Conservation (phyloP, 768 basidiomycete genomes). For the Mycena vitilis region DNA sequence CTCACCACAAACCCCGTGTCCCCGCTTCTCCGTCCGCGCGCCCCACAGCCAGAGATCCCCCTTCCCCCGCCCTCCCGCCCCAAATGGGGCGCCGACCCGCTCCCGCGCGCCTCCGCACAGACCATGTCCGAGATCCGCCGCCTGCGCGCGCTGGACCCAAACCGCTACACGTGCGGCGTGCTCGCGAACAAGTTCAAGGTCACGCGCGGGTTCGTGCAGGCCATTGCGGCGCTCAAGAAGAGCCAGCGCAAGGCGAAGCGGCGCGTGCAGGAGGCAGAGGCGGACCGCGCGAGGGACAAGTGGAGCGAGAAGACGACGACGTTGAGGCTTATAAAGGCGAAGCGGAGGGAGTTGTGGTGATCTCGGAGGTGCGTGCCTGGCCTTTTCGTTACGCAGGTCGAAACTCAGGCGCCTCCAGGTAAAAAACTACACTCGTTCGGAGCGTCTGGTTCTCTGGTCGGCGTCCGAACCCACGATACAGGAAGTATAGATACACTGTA, state of each 20-base stretch:
- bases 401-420: not conserved
- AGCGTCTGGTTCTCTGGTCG: too few relatives aligned
- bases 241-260: slow-evolving; percentile 57
- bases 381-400: not conserved
- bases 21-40: slow-evolving; percentile 67
- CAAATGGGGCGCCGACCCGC: slow-evolving; percentile 47
- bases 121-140: slow-evolving; percentile 66
- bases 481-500: not conserved
- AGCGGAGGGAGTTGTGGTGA: slow-evolving; percentile 82
- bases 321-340: slow-evolving; percentile 71
- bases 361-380: slow-evolving; percentile 2
- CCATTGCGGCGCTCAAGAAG: slow-evolving; percentile 71
- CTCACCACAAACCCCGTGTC: slow-evolving; percentile 77
- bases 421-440: too few relatives aligned
- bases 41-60: slow-evolving; percentile 42
- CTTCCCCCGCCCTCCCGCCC: slow-evolving; percentile 61
- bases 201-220: slow-evolving; percentile 73
- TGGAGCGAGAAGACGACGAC: slow-evolving; percentile 82
- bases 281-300: slow-evolving; percentile 58
- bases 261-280: slow-evolving; percentile 57
- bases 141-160: slow-evolving; percentile 69
- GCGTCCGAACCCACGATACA: not conserved
- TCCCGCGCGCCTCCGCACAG: slow-evolving; percentile 61
- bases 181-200: slow-evolving; percentile 85
- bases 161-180: slow-evolving; percentile 66